Evolutionary conservation across 2,329 filamentous ascomycete genomes (phyloP), one percentile per base, ranked within the genome.

Genomic region (Aspergillus vadensis): DNA sequence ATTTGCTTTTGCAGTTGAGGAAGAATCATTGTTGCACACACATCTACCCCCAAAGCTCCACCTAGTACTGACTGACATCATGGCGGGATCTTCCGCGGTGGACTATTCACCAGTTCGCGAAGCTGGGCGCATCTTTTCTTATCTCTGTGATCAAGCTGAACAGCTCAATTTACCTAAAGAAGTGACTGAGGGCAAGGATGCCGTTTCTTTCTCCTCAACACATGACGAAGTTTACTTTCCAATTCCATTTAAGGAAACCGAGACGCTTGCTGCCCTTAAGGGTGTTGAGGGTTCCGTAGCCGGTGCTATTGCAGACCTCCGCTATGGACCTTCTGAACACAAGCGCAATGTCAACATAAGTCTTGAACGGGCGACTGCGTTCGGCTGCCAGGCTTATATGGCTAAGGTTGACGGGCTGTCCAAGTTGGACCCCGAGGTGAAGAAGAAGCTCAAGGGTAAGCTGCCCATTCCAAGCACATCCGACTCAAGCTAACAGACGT

Each of bases 281-380:
- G 85, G 81, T 5, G 75, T 87, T 5, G 86, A 88, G 67, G 86
- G 82, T 5, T 80, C 82, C 41, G 79, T 85, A n/a, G 85, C 84
- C 3, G 83, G 82, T n/a, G 81, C 83, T 1, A 82, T 90, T 61
- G 84, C 83, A 9, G 80, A 87, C 69, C 71, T 88, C 25, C 77
- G 80, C 50, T 80, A 81, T 69, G 82, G 80, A n/a, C 64, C 72
- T 23, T 63, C 69, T 43, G 63, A 70, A 39, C 77, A 81, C 49
- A 74, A 74, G 50, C 70, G 74, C 2, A 66, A 69, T 58, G 72
- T 77, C 15, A 72, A 68, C 51, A 68, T 79, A 17, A 75, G 69
- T 52, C 62, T 78, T 48, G 77, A 79, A 61, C 70, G 70, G 25
- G 74, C 77, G 4, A 78, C 76, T 12, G 76, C 72, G 7, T 79